Conservation (phyloP, 805 yeast genomes). For the Nakazawaea peltata region DNA sequence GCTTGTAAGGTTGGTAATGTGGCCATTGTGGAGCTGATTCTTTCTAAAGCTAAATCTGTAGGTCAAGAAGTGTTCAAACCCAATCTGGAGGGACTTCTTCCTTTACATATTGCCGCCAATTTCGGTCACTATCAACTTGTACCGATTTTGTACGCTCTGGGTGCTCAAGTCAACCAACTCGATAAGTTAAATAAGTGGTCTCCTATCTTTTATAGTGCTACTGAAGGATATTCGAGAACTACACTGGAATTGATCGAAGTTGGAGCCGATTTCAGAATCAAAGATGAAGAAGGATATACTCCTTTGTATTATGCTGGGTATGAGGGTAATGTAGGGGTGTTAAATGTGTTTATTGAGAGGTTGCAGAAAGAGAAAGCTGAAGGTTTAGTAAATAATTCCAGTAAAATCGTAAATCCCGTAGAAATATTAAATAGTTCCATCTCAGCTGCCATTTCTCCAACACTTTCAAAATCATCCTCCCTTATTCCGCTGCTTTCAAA, state of each 20-base stretch:
- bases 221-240: conserved; percentile 70
- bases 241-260: conserved; percentile 61
- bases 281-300: conserved; percentile 73
- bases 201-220: conserved; percentile 84
- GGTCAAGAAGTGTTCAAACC: conserved; percentile 37
- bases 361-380: conserved; percentile 11
- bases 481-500: conserved; percentile 21
- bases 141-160: conserved; percentile 58
- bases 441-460: not conserved
- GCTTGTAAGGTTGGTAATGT: conserved; percentile 84
- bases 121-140: conserved; percentile 71
- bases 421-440: too few species aligned
- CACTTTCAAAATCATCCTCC: not conserved
- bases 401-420: not conserved
- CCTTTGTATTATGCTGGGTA: conserved; percentile 88
- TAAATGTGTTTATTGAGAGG: conserved; percentile 55
- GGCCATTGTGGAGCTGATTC: conserved; percentile 56
- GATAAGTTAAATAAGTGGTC: conserved; percentile 93
- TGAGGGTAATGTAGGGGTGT: conserved; percentile 85
- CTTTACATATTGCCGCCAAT: conserved; percentile 83
- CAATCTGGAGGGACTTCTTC: conserved; percentile 84
- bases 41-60: conserved; percentile 31
- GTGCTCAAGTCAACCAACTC: conserved; percentile 66
- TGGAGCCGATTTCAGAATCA: conserved; percentile 61
- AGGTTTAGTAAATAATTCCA: not conserved